phyloP scores from a whole-genome alignment of 768 basidiomycete genomes.

The Termitomyces sp. region DNA sequence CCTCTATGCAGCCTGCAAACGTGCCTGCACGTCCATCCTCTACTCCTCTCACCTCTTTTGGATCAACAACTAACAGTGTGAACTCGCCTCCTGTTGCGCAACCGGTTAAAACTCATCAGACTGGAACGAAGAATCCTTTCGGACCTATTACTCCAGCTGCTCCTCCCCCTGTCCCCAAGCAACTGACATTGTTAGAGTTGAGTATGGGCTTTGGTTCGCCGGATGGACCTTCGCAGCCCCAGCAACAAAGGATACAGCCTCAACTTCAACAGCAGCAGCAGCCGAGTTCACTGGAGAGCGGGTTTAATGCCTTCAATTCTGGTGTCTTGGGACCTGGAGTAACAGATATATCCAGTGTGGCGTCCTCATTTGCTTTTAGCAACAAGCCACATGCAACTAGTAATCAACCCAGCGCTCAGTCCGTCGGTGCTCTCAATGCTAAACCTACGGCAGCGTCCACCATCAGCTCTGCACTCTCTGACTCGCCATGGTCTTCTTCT shows the following conservation, averaged over 20 bases:
- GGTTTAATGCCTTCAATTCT: constrained; percentile 30
- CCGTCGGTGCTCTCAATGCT: constrained; percentile 14
- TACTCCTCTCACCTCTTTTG: constrained; percentile 54
- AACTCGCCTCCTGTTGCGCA: constrained; percentile 43
- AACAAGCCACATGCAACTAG: constrained; percentile 20
- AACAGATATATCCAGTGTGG: constrained; percentile 62
- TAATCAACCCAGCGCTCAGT: not conserved
- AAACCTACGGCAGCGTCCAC: constrained; percentile 32
- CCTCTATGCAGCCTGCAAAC: constrained; percentile 15
- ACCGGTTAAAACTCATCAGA: constrained; percentile 81
- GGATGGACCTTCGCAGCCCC: constrained; percentile 16
- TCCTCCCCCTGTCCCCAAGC: constrained; percentile 65
- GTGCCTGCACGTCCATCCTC: constrained; percentile 62
- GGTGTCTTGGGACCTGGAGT: constrained; percentile 38
- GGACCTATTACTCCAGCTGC: constrained; percentile 57
- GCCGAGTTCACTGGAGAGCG: constrained; percentile 17
- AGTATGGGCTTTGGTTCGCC: constrained; percentile 39
- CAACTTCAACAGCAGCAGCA: constrained; percentile 16
- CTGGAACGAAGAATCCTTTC: constrained; percentile 95
- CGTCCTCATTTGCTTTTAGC: constrained; percentile 62
- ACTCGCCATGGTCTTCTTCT: constrained; percentile 40
- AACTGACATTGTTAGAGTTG: constrained; percentile 78
- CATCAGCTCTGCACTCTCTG: constrained; percentile 36
- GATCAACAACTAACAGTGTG: constrained; percentile 19
- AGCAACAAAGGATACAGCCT: constrained; percentile 15